Percentiles rank a stretch among this genome's conserved stretches.
Evolutionary conservation across 768 basidiomycete genomes (phyloP).

Genomic region (Suillus brevipes): DNA sequence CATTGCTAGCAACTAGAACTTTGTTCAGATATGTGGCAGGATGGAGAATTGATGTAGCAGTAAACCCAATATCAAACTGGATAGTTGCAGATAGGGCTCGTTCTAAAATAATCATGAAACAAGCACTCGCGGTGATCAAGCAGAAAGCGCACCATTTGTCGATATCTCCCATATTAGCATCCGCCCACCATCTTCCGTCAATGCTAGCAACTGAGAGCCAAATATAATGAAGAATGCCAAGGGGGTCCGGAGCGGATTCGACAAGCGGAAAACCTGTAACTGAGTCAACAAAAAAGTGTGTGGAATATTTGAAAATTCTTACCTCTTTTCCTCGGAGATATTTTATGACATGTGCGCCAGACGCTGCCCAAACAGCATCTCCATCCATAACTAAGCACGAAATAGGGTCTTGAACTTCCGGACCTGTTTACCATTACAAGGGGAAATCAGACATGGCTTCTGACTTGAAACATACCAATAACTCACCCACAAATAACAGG

Average conservation of each 20-base stretch:
- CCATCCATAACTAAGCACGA: conserved; percentile 78
- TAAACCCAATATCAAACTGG: conserved; percentile 80
- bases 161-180: conserved; percentile 80
- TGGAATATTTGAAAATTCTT: conserved; percentile 7
- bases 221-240: conserved; percentile 75
- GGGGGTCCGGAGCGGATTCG: conserved; percentile 62
- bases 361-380: conserved; percentile 81
- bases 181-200: conserved; percentile 75
- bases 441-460: conserved; percentile 6
- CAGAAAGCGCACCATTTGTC: conserved; percentile 48
- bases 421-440: conserved; percentile 50
- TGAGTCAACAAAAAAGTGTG: conserved; percentile 10
- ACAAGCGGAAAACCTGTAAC: conserved; percentile 48
- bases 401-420: conserved; percentile 76
- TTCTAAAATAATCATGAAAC: conserved; percentile 16
- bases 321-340: conserved; percentile 91
- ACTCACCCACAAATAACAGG: conserved; percentile 90
- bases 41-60: conserved; percentile 83
- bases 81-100: conserved; percentile 51
- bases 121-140: neutral
- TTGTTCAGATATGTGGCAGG: conserved; percentile 98
- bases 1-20: conserved; percentile 76
- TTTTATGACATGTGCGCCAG: conserved; percentile 68
- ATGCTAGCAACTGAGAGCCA: conserved; percentile 75
- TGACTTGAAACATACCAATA: conserved; percentile 6